Evolutionary conservation across 2,329 filamentous ascomycete genomes (phyloP).

Genomic region (Beauveria sp.): DNA sequence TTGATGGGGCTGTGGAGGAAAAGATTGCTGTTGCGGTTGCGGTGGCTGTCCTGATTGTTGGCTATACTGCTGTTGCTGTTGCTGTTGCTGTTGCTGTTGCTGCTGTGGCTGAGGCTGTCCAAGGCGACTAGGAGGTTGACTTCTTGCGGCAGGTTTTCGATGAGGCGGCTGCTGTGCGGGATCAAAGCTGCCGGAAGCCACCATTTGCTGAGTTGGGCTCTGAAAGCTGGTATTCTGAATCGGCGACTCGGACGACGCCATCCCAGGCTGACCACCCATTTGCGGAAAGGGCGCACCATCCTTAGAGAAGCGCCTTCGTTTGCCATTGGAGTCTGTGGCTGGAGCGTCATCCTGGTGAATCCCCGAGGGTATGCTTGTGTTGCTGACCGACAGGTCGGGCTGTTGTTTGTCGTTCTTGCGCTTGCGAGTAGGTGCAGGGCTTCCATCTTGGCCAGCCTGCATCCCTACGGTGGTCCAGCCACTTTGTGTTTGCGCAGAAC

Average conservation of each 20-base stretch:
- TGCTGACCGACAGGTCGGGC: neutral
- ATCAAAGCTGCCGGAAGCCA: conserved; percentile 2
- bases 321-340: neutral
- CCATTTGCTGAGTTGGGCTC: conserved; percentile 8
- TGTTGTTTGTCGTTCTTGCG: conserved; percentile 5
- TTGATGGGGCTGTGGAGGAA: neutral
- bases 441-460: neutral
- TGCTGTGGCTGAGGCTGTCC: conserved; percentile 1
- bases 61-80: neutral
- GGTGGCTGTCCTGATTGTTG: conserved; percentile 2
- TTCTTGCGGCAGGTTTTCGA: neutral
- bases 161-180: neutral
- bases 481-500: neutral
- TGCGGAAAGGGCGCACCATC: neutral
- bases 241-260: conserved; percentile 4
- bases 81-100: neutral
- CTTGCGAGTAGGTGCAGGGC: neutral
- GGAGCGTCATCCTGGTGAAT: neutral
- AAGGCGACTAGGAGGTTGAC: neutral
- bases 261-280: neutral
- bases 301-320: conserved; percentile 8
- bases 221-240: conserved; percentile 7
- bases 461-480: conserved; percentile 7
- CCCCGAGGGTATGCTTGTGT: neutral
- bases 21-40: neutral